Evolutionary conservation across 2,329 filamentous ascomycete genomes (phyloP), one percentile per base, ranked within the genome.

Genomic region (Ophiostoma piceae): DNA sequence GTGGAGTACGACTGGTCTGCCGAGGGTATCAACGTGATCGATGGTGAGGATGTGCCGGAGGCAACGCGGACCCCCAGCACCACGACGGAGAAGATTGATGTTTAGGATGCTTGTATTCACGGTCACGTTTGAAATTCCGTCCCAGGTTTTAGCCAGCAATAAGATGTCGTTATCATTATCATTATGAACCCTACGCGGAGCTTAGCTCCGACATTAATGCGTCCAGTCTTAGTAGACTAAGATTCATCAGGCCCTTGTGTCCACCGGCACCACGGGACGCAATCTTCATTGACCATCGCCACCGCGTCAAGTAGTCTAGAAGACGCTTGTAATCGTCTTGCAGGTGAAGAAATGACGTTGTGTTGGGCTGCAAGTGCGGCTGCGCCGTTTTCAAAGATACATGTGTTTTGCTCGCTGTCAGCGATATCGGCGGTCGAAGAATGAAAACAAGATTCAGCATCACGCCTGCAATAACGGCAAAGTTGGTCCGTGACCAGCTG

Each of bases 271-370:
- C 51, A 7, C 51, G 51, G 19, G 51, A 57, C 51, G 51, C 51
- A 57, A 57, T 57, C 22, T 57, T 57, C 51, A 57, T 57, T n/a
- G 51, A 57, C 51, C 51, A 57, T n/a, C n/a, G 51, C 51, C 22
- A 57, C 9, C 51, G 51, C n/a, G 51, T 57, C 8, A 57, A n/a
- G 51, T 57, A 57, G n/a, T 57, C 22, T 12, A 57, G 51, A 8
- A 57, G 51, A 8, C 51, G 7, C 22, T 57, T 57, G 11, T 57
- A 57, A n/a, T 57, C 51, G n/a, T 57, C 51, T 26, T 57, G 51
- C 22, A 57, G 19, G 51, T 57, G 51, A 22, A 57, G 51, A 57
- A 57, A 57, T 2, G 51, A 57, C 3, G 51, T 57, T 5, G 51
- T 57, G 51, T 57, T 57, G n/a, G 43, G 43, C 43, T 47, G 43